These are phyloP conservation scores for Pueraria montana DNA, from an alignment of 306 rosid genomes.

Conservation along the genomic window DNA sequence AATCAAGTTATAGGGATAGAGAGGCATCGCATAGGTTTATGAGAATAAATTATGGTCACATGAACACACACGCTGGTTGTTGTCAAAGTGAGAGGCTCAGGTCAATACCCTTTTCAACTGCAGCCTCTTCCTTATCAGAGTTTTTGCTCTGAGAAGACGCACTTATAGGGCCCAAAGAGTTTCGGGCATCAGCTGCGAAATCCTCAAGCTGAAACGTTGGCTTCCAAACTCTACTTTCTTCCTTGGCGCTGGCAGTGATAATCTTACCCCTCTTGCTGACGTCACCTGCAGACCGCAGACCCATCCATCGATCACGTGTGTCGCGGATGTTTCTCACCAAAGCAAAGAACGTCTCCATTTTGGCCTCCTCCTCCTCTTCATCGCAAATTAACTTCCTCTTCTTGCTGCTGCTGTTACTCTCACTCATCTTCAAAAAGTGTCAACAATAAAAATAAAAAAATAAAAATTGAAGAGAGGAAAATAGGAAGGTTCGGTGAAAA, in stretches of 20 bases:
- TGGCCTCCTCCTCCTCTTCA: slow-evolving; percentile 60
- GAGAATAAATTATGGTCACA: neutral
- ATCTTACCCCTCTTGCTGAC: slow-evolving; percentile 1
- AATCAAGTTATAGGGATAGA: neutral
- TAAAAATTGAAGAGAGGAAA: neutral
- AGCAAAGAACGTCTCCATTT: slow-evolving; percentile 59
- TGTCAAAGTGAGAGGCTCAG: slow-evolving; percentile 60
- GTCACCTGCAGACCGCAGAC: neutral
- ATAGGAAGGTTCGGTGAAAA: slow-evolving; percentile 32
- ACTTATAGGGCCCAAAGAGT: neutral
- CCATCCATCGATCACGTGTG: slow-evolving; percentile 57
- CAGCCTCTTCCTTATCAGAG: slow-evolving; percentile 12
- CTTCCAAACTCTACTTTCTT: slow-evolving; percentile 58
- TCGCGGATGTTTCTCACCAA: slow-evolving; percentile 66
- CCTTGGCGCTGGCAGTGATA: neutral
- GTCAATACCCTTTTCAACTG: slow-evolving; percentile 52
- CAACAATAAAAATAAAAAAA: neutral
- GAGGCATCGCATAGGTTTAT: neutral
- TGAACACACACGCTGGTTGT: neutral
- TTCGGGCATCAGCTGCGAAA: slow-evolving; percentile 56
- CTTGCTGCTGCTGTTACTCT: slow-evolving; percentile 31
- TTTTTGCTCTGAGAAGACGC: slow-evolving; percentile 26
- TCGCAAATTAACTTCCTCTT: slow-evolving; percentile 55
- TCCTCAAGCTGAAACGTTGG: slow-evolving; percentile 65
- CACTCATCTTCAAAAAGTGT: slow-evolving; percentile 52